Conservation (phyloP, 805 yeast species). For the Wickerhamiella domercqiae region DNA sequence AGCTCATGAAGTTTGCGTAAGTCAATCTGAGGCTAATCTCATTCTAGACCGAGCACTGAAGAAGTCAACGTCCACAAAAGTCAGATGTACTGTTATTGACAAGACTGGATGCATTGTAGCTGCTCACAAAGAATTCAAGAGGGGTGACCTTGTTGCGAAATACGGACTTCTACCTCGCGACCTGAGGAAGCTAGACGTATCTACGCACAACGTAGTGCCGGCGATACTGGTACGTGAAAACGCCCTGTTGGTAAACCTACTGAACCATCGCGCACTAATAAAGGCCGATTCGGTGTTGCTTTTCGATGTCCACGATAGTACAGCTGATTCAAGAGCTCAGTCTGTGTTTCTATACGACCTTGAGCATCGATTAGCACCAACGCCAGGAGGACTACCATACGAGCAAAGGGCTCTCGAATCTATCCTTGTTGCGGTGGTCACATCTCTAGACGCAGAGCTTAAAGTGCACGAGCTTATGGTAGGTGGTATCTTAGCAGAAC, state of each 20-base stretch:
- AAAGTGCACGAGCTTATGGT: conserved; percentile 67
- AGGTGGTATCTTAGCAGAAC: conserved; percentile 52
- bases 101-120: conserved; percentile 49
- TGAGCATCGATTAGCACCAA: conserved; percentile 44
- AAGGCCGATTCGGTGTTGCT: conserved; percentile 64
- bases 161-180: conserved; percentile 82
- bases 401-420: conserved; percentile 87
- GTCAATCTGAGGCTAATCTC: conserved; percentile 13
- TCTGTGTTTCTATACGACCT: conserved; percentile 71
- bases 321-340: conserved; percentile 23
- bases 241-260: conserved; percentile 64
- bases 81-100: conserved; percentile 75
- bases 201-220: conserved; percentile 74
- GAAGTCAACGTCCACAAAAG: conserved; percentile 24
- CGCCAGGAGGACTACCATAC: conserved; percentile 46
- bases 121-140: conserved; percentile 57
- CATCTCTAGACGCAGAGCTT: conserved; percentile 73
- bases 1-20: no score
- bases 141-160: conserved; percentile 52
- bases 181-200: conserved; percentile 72
- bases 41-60: conserved; percentile 17
- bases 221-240: conserved; percentile 64
- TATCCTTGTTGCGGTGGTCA: conserved; percentile 62
- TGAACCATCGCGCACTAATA: conserved; percentile 83
- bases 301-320: conserved; percentile 43